Evolutionary conservation across 306 rosid species (phyloP).

Genomic region (Argentina anserina): DNA sequence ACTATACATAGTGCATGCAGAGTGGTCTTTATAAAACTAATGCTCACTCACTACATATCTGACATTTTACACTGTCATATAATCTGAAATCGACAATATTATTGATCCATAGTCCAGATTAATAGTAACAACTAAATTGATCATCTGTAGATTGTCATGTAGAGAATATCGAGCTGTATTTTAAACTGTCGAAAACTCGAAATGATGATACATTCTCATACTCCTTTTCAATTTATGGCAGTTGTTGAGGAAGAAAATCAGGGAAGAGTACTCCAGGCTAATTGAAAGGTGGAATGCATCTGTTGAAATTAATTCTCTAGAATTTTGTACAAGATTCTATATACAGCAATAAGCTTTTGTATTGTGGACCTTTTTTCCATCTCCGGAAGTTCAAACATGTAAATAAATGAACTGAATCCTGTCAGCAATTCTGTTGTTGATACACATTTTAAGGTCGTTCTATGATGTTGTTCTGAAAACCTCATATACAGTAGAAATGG

Average conservation of each 20-base stretch:
- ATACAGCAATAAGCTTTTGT: conserved; percentile 21
- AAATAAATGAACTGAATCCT: conserved; percentile 9
- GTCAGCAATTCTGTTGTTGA: neutral
- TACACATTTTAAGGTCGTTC: neutral
- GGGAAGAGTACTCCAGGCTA: conserved; percentile 73
- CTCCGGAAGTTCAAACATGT: neutral
- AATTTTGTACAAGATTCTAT: conserved; percentile 4
- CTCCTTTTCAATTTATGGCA: conserved; percentile 36
- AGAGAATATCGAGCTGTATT: neutral
- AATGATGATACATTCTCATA: conserved; percentile 7
- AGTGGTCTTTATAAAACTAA: neutral
- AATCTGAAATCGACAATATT: neutral
- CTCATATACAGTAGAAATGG: neutral
- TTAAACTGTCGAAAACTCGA: neutral
- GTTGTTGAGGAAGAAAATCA: conserved; percentile 55
- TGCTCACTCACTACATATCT: neutral
- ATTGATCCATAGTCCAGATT: neutral
- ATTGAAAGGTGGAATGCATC: conserved; percentile 33
- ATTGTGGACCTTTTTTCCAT: conserved; percentile 20
- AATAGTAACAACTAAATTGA: neutral
- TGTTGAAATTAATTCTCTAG: neutral
- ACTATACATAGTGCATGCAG: neutral
- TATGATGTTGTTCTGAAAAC: neutral
- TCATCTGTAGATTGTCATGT: neutral
- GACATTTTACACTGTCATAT: conserved; percentile 6